A percentile compares a stretch with the other conserved stretches of the same genome.
These are phyloP conservation scores for Tolypocladium ophioglossoides DNA, from an alignment of 2,329 filamentous ascomycete species.

Conservation along the genomic window DNA sequence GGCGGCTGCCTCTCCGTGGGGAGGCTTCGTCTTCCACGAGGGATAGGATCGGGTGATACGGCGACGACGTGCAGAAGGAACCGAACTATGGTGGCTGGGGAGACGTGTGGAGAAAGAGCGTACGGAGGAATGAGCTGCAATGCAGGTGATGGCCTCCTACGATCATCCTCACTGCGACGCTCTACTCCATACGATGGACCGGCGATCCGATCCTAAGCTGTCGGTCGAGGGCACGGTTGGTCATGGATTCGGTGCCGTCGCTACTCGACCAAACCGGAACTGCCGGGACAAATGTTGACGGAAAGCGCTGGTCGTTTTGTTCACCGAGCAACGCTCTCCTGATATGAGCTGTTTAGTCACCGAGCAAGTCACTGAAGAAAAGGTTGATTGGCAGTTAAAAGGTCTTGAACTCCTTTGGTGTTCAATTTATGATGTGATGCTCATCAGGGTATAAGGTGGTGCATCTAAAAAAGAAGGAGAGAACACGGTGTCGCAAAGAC, in stretches of 20 bases:
- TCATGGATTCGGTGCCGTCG: not conserved
- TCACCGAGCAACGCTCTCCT: no score
- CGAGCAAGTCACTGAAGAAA: no score
- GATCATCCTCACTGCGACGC: not conserved
- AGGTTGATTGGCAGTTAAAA: not conserved
- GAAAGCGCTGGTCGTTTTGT: not conserved
- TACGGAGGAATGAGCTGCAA: not conserved
- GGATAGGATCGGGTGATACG: not conserved
- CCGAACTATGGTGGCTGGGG: not conserved
- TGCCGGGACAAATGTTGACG: not conserved
- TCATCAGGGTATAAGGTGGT: constrained; percentile 12
- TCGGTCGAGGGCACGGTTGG: not conserved
- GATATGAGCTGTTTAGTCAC: no score
- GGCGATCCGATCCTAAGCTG: not conserved
- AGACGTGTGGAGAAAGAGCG: not conserved
- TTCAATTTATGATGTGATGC: constrained; percentile 10
- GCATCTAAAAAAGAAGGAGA: constrained; percentile 4
- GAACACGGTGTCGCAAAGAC: not conserved
- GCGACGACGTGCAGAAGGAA: not conserved
- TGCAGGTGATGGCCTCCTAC: not conserved
- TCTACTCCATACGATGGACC: not conserved
- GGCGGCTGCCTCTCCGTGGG: constrained; percentile 38
- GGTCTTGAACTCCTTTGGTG: not conserved
- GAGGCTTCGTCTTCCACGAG: constrained; percentile 31
- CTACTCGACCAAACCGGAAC: not conserved